phyloP scores from a whole-genome alignment of 2,329 filamentous ascomycete species.

The Microsporum ferrugineum region DNA sequence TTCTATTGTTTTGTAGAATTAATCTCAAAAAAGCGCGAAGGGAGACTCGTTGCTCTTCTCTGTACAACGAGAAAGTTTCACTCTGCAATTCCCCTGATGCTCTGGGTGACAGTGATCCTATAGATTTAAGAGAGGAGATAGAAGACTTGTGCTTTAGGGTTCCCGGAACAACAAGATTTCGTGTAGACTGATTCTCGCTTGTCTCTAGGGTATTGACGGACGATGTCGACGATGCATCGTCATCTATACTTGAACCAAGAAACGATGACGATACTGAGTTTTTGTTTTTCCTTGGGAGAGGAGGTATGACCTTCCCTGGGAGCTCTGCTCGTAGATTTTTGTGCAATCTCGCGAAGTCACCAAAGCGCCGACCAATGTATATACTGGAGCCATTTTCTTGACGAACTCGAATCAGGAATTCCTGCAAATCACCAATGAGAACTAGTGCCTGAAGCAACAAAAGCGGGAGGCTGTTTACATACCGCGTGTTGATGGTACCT shows the following conservation, averaged over 20 bases:
- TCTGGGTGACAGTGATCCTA: slow-evolving; percentile 8
- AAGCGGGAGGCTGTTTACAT: slow-evolving; percentile 25
- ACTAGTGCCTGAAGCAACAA: not conserved
- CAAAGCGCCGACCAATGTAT: slow-evolving; percentile 75
- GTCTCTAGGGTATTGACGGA: slow-evolving; percentile 60
- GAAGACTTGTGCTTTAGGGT: slow-evolving; percentile 2
- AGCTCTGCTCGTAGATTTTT: slow-evolving; percentile 71
- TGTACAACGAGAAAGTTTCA: slow-evolving; percentile 55
- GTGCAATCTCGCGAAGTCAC: slow-evolving; percentile 72
- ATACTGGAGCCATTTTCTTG: slow-evolving; percentile 61
- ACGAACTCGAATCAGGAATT: slow-evolving; percentile 83
- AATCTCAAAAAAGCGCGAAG: slow-evolving; percentile 82
- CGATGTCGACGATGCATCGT: slow-evolving; percentile 69
- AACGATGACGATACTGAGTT: slow-evolving; percentile 54
- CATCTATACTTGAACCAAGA: slow-evolving; percentile 52
- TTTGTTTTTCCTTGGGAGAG: slow-evolving; percentile 87
- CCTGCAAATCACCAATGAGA: slow-evolving; percentile 38
- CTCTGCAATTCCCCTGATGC: slow-evolving; percentile 33
- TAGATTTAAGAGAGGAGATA: slow-evolving; percentile 19
- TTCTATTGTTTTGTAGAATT: slow-evolving; percentile 69
- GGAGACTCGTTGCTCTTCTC: slow-evolving; percentile 84
- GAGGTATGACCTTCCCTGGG: slow-evolving; percentile 77
- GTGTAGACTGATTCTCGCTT: slow-evolving; percentile 26
- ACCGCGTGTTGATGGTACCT: slow-evolving; percentile 85
- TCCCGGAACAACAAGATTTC: slow-evolving; percentile 20